Base-by-base conservation (phyloP, 2,329 filamentous ascomycete species). In the Macrophomina phaseolina region DNA sequence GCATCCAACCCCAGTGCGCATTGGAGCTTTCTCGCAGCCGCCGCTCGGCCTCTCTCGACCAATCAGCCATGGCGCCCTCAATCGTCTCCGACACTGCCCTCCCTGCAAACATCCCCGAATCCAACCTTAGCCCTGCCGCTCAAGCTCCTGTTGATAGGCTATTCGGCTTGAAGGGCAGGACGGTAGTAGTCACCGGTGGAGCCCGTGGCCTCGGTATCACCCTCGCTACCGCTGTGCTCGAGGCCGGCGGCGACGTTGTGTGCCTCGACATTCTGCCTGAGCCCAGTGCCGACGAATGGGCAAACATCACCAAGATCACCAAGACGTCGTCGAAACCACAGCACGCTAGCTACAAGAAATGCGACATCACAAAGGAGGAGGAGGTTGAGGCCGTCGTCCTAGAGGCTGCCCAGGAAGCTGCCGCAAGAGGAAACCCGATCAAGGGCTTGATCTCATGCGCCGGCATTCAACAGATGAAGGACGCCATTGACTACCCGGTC, bases 401-500 rank as follows among this genome's bases (percentile, higher is more conserved):
- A 42, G 60, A 63, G 40, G 64, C 49, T 2, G 65, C 73, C 7
- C 65, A 68, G 5, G 8, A 52, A 1, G 51, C 61, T 30, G 23
- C 48, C 1, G 36, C 46, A 45, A 64, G 61, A 46, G 70, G 71
- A 3, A 68, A 56, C 32, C 74, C 74, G 4, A 67, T 76, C 14
- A 70, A 70, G 5, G 74, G 74, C 14, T 67, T 76, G 8, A 70
- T 76, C 12, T 70, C 72, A 4, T 74, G 72, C 28, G 73, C 75
- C 3, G 74, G 73, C 9, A 75, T 76, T 23, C 74, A 73, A 1
- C 73, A 72, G 40, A 73, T 74, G 52, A 71, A 69, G 65, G 73
- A 75, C 63, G 77, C 76, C 7, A 69, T 75, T 7, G 73, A 75
- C 45, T 80, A 79, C 61, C 71, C 74, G 2, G 67, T 71, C 23